Evolutionary conservation across 2,329 filamentous ascomycete species (phyloP).

Genomic region (Penicillium sp.): DNA sequence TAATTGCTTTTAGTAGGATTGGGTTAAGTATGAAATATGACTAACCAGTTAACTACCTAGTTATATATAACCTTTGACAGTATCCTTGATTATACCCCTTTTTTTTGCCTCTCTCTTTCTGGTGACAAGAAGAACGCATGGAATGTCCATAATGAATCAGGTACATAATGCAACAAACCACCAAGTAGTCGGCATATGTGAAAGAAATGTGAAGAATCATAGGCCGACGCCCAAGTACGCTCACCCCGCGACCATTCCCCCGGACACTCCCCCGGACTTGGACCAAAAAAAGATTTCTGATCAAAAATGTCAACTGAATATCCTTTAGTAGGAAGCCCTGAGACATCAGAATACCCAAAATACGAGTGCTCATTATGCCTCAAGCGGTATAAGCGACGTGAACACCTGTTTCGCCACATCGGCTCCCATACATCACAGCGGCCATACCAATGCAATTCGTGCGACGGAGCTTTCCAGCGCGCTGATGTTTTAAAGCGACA

Average conservation of each 20-base stretch:
- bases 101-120: not conserved
- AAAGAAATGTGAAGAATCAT: not conserved
- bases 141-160: not conserved
- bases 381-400: slow-evolving; percentile 39
- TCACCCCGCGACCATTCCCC: not conserved
- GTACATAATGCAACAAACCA: no score
- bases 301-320: not conserved
- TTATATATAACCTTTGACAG: not conserved
- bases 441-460: slow-evolving; percentile 33
- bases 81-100: not conserved
- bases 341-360: not conserved
- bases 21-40: no score
- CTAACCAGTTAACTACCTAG: no score
- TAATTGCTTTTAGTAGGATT: not conserved
- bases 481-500: slow-evolving; percentile 41
- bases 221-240: not conserved
- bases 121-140: no score
- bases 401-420: slow-evolving; percentile 39
- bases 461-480: slow-evolving; percentile 36
- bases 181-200: not conserved
- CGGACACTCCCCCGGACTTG: not conserved
- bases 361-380: slow-evolving; percentile 34
- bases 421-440: slow-evolving; percentile 34
- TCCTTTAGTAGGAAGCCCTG: not conserved
- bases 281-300: not conserved